Evolutionary conservation across 306 rosid species (phyloP).

Genomic region (Cyclanthera cordifolia): DNA sequence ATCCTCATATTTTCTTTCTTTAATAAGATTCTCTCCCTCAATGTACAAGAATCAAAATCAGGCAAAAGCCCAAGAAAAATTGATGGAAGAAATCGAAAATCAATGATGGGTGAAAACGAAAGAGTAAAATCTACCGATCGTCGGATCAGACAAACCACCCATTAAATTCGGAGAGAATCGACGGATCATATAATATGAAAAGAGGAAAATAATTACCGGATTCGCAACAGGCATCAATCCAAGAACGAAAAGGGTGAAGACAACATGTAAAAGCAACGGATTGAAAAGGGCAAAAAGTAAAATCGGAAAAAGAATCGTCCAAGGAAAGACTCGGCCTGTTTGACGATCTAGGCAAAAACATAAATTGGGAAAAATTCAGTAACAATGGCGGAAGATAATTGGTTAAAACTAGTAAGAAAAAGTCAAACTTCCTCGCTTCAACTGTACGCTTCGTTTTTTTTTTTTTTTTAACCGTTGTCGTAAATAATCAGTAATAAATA

Average conservation of each 20-base stretch:
- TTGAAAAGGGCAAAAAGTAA: not conserved
- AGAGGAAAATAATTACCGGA: not conserved
- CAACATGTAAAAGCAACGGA: not conserved
- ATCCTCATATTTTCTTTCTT: slow-evolving; percentile 40
- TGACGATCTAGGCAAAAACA: too few species aligned
- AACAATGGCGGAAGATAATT: too few species aligned
- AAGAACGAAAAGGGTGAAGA: not conserved
- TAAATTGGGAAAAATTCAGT: too few species aligned
- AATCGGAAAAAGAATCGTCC: too few species aligned
- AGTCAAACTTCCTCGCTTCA: too few species aligned
- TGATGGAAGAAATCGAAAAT: not conserved
- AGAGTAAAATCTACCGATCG: not conserved
- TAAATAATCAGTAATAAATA: too few species aligned
- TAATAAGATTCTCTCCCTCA: slow-evolving; percentile 4
- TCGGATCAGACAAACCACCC: not conserved
- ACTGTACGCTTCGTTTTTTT: too few species aligned
- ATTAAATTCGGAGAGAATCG: slow-evolving; percentile 11
- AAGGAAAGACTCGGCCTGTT: too few species aligned
- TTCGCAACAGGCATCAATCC: not conserved
- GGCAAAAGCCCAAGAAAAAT: not conserved
- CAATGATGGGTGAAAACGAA: slow-evolving; percentile 1
- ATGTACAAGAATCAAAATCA: slow-evolving; percentile 1
- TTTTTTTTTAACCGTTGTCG: too few species aligned
- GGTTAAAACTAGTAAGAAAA: too few species aligned
- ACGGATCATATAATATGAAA: not conserved